These are phyloP conservation scores for Coemansia sp. DNA, from an alignment of 192 early-diverging fungal genomes.

Conservation along the genomic window DNA sequence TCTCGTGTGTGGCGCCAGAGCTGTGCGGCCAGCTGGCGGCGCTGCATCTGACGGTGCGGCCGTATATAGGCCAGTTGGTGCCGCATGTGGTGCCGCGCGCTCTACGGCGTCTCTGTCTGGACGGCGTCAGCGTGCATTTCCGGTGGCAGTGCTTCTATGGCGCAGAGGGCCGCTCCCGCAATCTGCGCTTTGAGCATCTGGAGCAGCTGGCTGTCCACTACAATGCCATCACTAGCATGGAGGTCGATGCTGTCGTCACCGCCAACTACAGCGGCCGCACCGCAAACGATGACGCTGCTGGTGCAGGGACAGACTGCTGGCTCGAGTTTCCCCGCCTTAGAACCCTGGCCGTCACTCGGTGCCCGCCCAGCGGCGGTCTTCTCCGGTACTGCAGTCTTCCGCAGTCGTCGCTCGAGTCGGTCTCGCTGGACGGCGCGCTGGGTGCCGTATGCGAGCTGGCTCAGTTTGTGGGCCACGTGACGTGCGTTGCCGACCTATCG, in stretches of 20 bases:
- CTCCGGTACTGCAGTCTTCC: not conserved
- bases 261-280: not conserved
- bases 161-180: not conserved
- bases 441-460: not conserved
- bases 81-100: not conserved
- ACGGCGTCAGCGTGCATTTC: conserved; percentile 1
- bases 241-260: conserved; percentile 5
- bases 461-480: not conserved
- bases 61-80: conserved; percentile 4
- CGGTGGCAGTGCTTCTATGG: conserved; percentile 9
- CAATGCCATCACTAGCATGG: not conserved
- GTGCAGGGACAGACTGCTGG: not conserved
- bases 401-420: not conserved
- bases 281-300: not conserved
- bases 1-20: not conserved
- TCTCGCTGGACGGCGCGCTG: not conserved
- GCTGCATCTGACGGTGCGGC: not conserved
- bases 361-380: not conserved
- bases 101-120: not conserved
- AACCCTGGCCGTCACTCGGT: not conserved
- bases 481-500: not conserved
- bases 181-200: not conserved
- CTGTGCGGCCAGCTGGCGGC: not conserved
- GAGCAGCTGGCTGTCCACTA: not conserved
- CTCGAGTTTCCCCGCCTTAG: not conserved